A percentile compares a stretch with the other conserved stretches of the same genome.
These are phyloP conservation scores for Nitzschia inconspicua DNA, from an alignment of 108 stramenopile species.

Conservation along the genomic window DNA sequence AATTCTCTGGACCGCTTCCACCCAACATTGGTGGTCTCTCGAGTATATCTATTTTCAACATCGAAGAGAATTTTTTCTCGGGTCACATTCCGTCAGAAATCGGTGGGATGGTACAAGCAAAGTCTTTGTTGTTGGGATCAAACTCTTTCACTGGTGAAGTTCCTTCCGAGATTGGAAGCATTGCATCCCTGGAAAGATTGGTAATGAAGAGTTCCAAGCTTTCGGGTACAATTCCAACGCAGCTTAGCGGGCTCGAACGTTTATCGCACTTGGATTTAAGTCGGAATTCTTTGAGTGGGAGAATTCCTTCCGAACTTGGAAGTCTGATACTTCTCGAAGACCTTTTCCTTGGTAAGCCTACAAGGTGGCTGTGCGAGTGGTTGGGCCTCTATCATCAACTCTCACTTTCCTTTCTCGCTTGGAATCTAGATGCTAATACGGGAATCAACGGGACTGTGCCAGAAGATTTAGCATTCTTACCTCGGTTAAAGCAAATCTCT, in stretches of 20 bases:
- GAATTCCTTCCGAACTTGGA: background rate
- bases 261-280: slow-evolving; percentile 9
- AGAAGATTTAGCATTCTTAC: background rate
- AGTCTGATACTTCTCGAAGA: too few relatives aligned
- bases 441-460: background rate
- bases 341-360: too few relatives aligned
- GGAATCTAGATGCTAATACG: background rate
- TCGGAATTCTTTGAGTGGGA: background rate
- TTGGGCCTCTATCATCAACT: too few relatives aligned
- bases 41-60: too few relatives aligned
- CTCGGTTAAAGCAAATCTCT: background rate
- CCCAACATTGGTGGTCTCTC: too few relatives aligned
- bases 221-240: background rate
- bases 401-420: too few relatives aligned
- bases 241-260: too few relatives aligned
- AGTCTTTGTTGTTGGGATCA: background rate
- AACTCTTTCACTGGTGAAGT: background rate
- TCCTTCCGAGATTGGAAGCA: background rate
- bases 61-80: too few relatives aligned
- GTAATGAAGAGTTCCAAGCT: background rate
- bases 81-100: too few relatives aligned
- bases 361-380: too few relatives aligned
- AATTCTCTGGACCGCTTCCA: too few relatives aligned
- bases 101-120: too few relatives aligned
- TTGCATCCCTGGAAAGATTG: background rate